Base-by-base conservation (phyloP, 768 basidiomycete genomes). In the Fistulinella prunicolor region DNA sequence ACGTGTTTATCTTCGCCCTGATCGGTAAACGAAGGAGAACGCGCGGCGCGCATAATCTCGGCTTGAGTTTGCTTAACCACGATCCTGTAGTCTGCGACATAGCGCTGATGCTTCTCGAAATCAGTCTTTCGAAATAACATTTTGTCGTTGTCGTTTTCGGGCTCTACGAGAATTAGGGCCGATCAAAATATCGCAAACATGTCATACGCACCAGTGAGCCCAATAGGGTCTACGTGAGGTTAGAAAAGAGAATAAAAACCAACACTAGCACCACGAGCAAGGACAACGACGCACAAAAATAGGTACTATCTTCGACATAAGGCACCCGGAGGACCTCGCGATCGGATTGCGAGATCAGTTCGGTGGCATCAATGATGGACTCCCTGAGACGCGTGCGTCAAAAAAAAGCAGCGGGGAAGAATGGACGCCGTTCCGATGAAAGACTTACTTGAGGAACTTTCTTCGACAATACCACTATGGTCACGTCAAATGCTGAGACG, bases 381-480 rank as follows among this genome's bases (percentile, higher is more conserved):
- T 46, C 54, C 2, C 66, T 66, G 23, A 3, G 43, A 28, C 16
- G 19, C n/a, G n/a, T n/a, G n/a, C n/a, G n/a, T n/a, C n/a, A n/a
- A n/a, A n/a, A n/a, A n/a, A n/a, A n/a, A n/a, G n/a, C n/a, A n/a
- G n/a, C n/a, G n/a, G n/a, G n/a, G n/a, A n/a, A n/a, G 14, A 23
- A 29, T 26, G 13, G 38, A 26, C 6, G 8, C 32, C 40, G 42
- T 13, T 8, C 14, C 9, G 4, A 26, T 12, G 17, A 21, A 28
- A 32, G 21, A 50, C 64, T 19, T 34, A 68, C 65, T 20, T 10
- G 37, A 51, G 26, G 7, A 53, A 51, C 38, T 23, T 46, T 26
- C 22, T 58, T 16, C 49, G 44, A 46, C 65, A 66, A 38, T 54
- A 23, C 49, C 50, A 53, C 66, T 66, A 35, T 3, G 8, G 19